These are phyloP conservation scores for Paraurostyla sp. DNA, from an alignment of 73 alveolate species.

Conservation along the genomic window DNA sequence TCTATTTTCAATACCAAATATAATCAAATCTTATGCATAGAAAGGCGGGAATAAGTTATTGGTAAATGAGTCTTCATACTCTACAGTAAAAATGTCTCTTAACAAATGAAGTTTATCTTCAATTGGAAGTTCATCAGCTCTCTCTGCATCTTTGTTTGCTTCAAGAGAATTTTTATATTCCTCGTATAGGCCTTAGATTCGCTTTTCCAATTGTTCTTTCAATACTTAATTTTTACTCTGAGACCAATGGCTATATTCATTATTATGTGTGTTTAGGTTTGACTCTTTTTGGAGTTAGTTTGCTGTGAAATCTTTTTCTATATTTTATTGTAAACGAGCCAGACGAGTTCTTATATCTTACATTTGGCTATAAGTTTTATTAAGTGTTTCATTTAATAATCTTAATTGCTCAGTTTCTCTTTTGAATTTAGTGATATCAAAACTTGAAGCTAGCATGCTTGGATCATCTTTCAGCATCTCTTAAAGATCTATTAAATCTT, in stretches of 20 bases:
- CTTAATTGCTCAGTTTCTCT: too few species aligned
- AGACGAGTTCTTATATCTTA: too few species aligned
- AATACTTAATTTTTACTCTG: not conserved
- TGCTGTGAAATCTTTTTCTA: too few species aligned
- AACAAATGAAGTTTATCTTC: not conserved
- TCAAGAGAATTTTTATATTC: not conserved
- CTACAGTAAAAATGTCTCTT: not conserved
- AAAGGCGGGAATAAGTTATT: slow-evolving; percentile 40
- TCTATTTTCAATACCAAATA: slow-evolving; percentile 39
- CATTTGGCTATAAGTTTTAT: too few species aligned
- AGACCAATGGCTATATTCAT: too few species aligned
- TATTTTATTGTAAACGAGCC: too few species aligned
- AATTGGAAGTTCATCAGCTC: not conserved
- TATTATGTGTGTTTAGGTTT: too few species aligned
- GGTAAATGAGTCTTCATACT: not conserved
- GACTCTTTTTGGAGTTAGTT: too few species aligned
- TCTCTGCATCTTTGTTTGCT: not conserved
- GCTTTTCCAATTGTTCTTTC: not conserved
- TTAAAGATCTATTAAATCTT: not conserved
- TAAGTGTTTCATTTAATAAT: too few species aligned
- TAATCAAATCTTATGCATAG: slow-evolving; percentile 48
- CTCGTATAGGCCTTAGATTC: not conserved
- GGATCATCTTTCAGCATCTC: too few species aligned
- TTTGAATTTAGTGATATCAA: too few species aligned
- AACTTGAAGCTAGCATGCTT: too few species aligned